These are phyloP conservation scores for Trichophyton benhamiae DNA, from an alignment of 2,329 filamentous ascomycete genomes.

Conservation along the genomic window DNA sequence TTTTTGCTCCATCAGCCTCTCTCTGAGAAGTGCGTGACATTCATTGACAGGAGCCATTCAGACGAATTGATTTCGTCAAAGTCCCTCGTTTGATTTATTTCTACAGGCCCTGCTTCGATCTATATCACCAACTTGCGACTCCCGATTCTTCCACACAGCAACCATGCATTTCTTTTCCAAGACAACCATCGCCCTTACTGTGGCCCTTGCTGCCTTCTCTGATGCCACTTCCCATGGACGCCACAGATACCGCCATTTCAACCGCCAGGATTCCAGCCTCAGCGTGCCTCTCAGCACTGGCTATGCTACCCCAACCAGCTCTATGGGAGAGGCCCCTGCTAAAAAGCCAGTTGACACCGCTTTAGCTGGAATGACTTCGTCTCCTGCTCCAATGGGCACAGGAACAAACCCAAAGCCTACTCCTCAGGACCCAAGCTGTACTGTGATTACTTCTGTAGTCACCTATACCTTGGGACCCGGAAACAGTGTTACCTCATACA, in stretches of 20 bases:
- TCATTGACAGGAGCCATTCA: constrained; percentile 1
- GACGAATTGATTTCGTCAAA: constrained; percentile 29
- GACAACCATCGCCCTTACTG: constrained; percentile 25
- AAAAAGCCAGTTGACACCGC: not conserved
- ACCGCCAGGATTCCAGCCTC: not conserved
- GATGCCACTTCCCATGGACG: constrained; percentile 23
- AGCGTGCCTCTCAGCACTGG: not conserved
- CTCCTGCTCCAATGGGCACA: not conserved
- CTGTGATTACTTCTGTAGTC: constrained; percentile 17
- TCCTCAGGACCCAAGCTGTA: constrained; percentile 13
- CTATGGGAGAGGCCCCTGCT: not conserved
- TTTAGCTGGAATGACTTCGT: not conserved
- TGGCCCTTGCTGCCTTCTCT: constrained; percentile 24
- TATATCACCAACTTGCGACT: not conserved
- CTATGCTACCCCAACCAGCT: not conserved
- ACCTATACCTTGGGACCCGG: constrained; percentile 31
- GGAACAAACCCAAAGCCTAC: not conserved
- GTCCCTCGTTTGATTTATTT: constrained; percentile 12
- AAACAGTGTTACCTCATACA: constrained; percentile 22
- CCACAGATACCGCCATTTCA: constrained; percentile 7
- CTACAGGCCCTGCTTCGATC: not conserved
- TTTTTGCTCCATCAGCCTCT: constrained; percentile 10
- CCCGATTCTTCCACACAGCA: constrained; percentile 1
- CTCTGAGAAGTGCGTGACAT: constrained; percentile 4
- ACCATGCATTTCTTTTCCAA: constrained; percentile 29